These are phyloP conservation scores for Lyophyllum atratum DNA, from an alignment of 768 basidiomycete species.

Conservation along the genomic window DNA sequence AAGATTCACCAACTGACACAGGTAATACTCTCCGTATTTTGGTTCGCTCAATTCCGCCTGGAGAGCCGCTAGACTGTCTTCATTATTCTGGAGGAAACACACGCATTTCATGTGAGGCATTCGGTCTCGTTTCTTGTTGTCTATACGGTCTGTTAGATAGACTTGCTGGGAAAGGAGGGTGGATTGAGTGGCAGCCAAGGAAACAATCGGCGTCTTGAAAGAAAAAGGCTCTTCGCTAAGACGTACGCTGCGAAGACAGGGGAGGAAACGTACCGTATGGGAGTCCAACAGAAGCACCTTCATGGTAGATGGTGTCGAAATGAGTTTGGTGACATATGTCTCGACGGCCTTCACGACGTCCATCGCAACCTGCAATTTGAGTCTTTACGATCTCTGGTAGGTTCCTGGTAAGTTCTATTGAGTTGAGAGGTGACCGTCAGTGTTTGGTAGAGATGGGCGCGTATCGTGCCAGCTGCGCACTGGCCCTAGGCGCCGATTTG, in stretches of 20 bases:
- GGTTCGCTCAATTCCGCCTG: conserved; percentile 86
- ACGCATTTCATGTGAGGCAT: conserved; percentile 98
- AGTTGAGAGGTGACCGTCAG: too few relatives aligned
- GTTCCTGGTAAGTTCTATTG: neutral
- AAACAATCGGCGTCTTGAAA: conserved; percentile 90
- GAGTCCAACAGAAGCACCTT: conserved; percentile 94
- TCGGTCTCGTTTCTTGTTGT: conserved; percentile 87
- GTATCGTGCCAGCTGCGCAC: neutral
- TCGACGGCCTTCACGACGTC: conserved; percentile 95
- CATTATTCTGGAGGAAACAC: conserved; percentile 85
- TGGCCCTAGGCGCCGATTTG: neutral
- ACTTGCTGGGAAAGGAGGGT: conserved; percentile 93
- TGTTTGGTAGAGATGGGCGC: neutral
- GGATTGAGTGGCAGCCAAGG: conserved; percentile 92
- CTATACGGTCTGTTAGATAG: conserved; percentile 96
- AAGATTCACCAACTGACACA: conserved; percentile 91
- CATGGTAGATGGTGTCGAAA: conserved; percentile 85
- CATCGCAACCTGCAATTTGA: conserved; percentile 48
- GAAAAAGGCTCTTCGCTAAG: conserved; percentile 11
- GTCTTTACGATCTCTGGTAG: neutral
- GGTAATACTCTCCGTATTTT: conserved; percentile 96
- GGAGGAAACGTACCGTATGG: conserved; percentile 71
- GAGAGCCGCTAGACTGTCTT: conserved; percentile 81
- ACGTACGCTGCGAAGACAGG: neutral
- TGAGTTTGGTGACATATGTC: conserved; percentile 88